Evolutionary conservation across 768 basidiomycete species (phyloP).

Genomic region (Amanita pallidorosea): DNA sequence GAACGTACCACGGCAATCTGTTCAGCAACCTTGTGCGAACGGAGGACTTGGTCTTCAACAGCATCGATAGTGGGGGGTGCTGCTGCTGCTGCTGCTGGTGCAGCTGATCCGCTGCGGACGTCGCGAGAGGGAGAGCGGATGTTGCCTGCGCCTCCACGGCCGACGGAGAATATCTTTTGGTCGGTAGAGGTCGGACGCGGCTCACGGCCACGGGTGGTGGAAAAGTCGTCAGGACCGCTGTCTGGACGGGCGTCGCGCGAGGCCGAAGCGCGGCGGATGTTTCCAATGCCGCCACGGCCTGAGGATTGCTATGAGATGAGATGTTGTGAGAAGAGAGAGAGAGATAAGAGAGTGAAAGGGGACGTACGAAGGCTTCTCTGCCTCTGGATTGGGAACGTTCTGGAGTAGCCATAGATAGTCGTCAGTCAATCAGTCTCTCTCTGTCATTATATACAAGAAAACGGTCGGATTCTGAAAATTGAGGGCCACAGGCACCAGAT

Average conservation of each 20-base stretch:
- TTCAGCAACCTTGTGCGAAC: slow-evolving; percentile 19
- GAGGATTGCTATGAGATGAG: slow-evolving; percentile 34
- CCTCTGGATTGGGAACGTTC: slow-evolving; percentile 50
- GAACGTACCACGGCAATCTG: slow-evolving; percentile 24
- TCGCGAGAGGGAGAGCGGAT: slow-evolving; percentile 71
- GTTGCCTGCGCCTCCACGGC: slow-evolving; percentile 81
- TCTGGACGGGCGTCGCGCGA: slow-evolving; percentile 33
- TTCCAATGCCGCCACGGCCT: slow-evolving; percentile 62
- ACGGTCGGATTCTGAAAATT: too few species aligned
- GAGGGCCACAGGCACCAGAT: too few species aligned
- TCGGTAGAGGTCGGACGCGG: slow-evolving; percentile 11
- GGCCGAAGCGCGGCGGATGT: slow-evolving; percentile 41
- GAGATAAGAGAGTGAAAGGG: not conserved
- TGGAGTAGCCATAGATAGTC: too few species aligned
- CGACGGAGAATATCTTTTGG: slow-evolving; percentile 40
- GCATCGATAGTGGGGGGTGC: slow-evolving; percentile 11
- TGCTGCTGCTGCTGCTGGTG: not conserved
- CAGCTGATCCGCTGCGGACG: slow-evolving; percentile 6
- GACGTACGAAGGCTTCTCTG: slow-evolving; percentile 46
- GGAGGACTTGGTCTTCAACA: slow-evolving; percentile 30
- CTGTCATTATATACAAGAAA: too few species aligned
- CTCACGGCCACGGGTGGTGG: slow-evolving; percentile 53
- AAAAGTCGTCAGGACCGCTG: slow-evolving; percentile 45
- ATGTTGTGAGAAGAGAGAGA: not conserved
- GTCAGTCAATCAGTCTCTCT: too few species aligned